phyloP scores from a whole-genome alignment of 345 rosid species.

The Cardamine occulta region DNA sequence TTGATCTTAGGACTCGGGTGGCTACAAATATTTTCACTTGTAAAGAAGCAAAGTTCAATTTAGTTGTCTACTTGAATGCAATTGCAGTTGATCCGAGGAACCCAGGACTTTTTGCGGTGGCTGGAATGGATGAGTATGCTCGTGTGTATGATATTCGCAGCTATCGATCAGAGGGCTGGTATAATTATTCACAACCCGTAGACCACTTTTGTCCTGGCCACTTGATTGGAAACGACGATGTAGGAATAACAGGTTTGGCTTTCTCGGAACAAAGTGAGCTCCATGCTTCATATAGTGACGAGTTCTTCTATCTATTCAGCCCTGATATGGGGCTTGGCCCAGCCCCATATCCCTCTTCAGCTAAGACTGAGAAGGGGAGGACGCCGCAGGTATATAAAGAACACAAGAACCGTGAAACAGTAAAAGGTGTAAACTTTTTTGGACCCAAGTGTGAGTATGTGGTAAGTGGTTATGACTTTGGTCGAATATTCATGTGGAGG shows the following conservation, averaged over 20 bases:
- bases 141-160: conserved; percentile 83
- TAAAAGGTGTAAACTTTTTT: conserved; percentile 81
- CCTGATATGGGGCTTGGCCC: conserved; percentile 78
- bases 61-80: conserved; percentile 62
- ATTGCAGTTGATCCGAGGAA: conserved; percentile 86
- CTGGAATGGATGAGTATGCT: conserved; percentile 80
- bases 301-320: conserved; percentile 76
- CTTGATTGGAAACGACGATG: conserved; percentile 57
- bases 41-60: conserved; percentile 41
- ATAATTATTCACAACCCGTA: conserved; percentile 62
- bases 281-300: conserved; percentile 74
- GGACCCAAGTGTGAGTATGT: conserved; percentile 93
- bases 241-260: conserved; percentile 86
- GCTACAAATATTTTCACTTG: conserved; percentile 81
- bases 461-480: conserved; percentile 94
- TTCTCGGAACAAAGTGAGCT: conserved; percentile 90
- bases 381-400: conserved; percentile 73
- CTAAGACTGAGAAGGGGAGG: conserved; percentile 30
- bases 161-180: conserved; percentile 65
- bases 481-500: conserved; percentile 88
- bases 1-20: conserved; percentile 76
- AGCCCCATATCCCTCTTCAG: conserved; percentile 55
- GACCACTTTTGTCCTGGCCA: conserved; percentile 75
- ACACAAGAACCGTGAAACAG: conserved; percentile 69
- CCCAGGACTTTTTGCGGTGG: conserved; percentile 78